A percentile compares a stretch with the other conserved stretches of the same genome.
Conservation (phyloP, 225 moss, liverwort and hornwort genomes). For the Pseudoscleropodium purum region DNA sequence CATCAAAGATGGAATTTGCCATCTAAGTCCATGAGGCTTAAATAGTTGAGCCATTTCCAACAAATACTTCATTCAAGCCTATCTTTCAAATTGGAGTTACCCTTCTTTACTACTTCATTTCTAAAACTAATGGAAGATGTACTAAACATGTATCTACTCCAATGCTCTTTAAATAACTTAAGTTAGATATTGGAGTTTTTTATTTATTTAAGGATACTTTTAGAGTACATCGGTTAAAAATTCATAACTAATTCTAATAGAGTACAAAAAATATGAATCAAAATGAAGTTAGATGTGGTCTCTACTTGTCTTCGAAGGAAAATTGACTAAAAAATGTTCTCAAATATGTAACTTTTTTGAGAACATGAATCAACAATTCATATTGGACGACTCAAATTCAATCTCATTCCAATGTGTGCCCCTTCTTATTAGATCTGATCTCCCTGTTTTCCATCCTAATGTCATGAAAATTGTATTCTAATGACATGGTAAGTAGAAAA, state of each 20-base stretch:
- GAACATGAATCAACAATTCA: neutral
- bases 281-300: neutral
- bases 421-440: too few species aligned
- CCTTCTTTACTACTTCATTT: neutral
- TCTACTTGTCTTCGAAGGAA: neutral
- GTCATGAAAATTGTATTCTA: neutral
- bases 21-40: too few species aligned
- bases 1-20: too few species aligned
- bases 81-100: neutral
- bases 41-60: neutral
- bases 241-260: neutral
- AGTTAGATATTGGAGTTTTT: neutral
- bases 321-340: neutral
- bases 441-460: fast-evolving
- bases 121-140: neutral
- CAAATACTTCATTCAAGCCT: neutral
- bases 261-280: neutral
- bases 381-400: neutral
- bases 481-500: neutral
- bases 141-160: fast-evolving
- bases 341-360: neutral
- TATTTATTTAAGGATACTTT: neutral
- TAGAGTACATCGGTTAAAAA: neutral
- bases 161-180: too few species aligned
- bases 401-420: fast-evolving